These are phyloP conservation scores for Botrytis paeoniae DNA, from an alignment of 2,329 filamentous ascomycete genomes.

Conservation along the genomic window DNA sequence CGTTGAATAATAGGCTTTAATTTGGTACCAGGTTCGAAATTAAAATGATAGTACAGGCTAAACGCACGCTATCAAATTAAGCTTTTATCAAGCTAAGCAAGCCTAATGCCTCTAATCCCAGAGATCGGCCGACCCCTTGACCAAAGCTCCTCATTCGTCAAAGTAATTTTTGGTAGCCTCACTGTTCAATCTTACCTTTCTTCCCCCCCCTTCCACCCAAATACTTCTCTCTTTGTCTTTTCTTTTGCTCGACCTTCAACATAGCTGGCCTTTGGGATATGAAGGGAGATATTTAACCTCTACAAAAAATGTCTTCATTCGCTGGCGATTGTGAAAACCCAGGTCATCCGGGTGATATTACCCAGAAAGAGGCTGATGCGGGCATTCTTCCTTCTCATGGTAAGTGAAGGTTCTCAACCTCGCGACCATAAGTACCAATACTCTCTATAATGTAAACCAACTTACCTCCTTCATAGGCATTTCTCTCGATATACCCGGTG, in stretches of 20 bases:
- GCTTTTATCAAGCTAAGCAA: constrained; percentile 13
- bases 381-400: constrained; percentile 47
- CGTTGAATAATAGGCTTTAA: not conserved
- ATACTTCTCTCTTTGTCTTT: constrained; percentile 6
- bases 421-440: not conserved
- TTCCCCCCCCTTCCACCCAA: not conserved
- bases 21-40: not conserved
- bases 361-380: constrained; percentile 34
- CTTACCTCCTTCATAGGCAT: constrained; percentile 26
- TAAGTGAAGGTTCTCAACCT: constrained; percentile 36
- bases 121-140: constrained; percentile 4
- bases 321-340: constrained; percentile 22
- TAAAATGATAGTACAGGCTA: constrained; percentile 13
- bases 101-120: not conserved
- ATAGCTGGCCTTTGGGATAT: constrained; percentile 17
- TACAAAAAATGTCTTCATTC: constrained; percentile 26
- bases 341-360: constrained; percentile 30
- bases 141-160: constrained; percentile 15
- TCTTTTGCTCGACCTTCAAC: not conserved
- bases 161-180: constrained; percentile 12
- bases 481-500: constrained; percentile 45
- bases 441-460: not conserved
- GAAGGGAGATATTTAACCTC: constrained; percentile 10
- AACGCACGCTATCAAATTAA: constrained; percentile 15
- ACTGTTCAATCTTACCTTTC: constrained; percentile 9